Evolutionary conservation across 345 rosid genomes (phyloP), one percentile per base, ranked within the genome.

Genomic region (Passiflora organensis): DNA sequence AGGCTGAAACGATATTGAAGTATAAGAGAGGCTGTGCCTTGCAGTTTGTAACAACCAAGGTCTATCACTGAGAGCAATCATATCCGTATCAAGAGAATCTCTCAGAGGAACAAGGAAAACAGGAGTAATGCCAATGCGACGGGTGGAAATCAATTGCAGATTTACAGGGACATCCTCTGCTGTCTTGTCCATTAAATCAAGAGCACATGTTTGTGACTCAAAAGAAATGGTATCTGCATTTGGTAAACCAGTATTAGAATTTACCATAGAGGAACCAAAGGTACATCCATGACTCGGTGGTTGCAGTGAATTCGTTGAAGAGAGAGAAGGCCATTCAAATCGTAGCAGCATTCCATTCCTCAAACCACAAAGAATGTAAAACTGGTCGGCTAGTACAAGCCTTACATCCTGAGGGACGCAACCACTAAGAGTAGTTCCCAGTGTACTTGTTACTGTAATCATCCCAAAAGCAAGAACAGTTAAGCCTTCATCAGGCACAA

Each of bases 271-370:
- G 39, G 72, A 60, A 72, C 63, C 59, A 66, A 63, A 17, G 62
- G 72, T 48, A 56, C 47, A 39, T 32, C 16, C 61, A 16, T 41
- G 45, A 56, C 51, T 51, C 14, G 67, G 55, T 56, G 55, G 43
- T 41, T 65, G 77, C 22, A 74, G 59, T 56, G 75, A 69, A 48
- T 73, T 60, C 59, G 68, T 41, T 48, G 70, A 53, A 51, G 71
- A 70, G 28, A 67, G 51, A 61, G 80, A 62, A 50, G 95, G 94
- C 94, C 90, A 86, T 73, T 93, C 97, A 80, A 89, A 89, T 38
- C 95, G 89, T 51, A 93, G 94, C 36, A 93, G 83, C 99, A 93
- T 93, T 52, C 99, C 99, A 66, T 93, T 93, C 78, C 99, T 89
- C 74, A 93, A 76, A 50, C 99, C 96, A 48, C 85, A 74, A 59